Base-by-base conservation (phyloP, 2,329 filamentous ascomycete species). In the Sphaerulina populicola region DNA sequence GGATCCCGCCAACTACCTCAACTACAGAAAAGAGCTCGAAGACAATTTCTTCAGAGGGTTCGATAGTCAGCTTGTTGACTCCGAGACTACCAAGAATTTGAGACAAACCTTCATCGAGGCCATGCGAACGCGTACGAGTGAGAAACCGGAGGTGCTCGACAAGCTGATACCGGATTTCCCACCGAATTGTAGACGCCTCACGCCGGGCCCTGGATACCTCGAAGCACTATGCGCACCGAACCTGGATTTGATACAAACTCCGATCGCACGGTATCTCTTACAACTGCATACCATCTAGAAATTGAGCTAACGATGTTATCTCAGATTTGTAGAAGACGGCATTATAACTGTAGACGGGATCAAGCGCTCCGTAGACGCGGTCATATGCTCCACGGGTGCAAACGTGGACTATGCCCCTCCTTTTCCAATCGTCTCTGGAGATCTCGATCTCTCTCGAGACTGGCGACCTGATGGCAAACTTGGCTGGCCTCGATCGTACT, bases 21-120 rank as follows among this genome's bases (percentile, higher is more conserved):
- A 62, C 2, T 73, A 67, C 51, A 64, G 71, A 1, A 72, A 71
- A 55, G 63, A 68, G 4, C 57, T 72, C 5, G 71, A 73, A 52
- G 68, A 75, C 15, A 78, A 77, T 43, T 87, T 83, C 65, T 88
- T 81, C 73, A 70, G 78, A 6, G 71, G 64, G 0, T 73, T 71
- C 45, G 60, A 64, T 3, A 63, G 64, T 5, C 66, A 70, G 54
- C 56, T 72, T 2, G 62, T 66, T 30, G 69, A 66, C n/a, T 71
- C 69, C 0, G 60, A 66, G 1, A 57, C 68, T 8, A 67, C 69
- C 38, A 54, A 59, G 7, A 63, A 63, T 2, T 64, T 66, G 3
- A 66, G 64, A 39, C 52, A 65, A 7, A 57, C 63, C 37, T 72
- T 72, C 57, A 62, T 66, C 31, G 57, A 70, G 21, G 56, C 66